Evolutionary conservation across 805 yeast genomes (phyloP), one percentile per base, ranked within the genome.

Genomic region (Sugiyamaella qingdaonensis): DNA sequence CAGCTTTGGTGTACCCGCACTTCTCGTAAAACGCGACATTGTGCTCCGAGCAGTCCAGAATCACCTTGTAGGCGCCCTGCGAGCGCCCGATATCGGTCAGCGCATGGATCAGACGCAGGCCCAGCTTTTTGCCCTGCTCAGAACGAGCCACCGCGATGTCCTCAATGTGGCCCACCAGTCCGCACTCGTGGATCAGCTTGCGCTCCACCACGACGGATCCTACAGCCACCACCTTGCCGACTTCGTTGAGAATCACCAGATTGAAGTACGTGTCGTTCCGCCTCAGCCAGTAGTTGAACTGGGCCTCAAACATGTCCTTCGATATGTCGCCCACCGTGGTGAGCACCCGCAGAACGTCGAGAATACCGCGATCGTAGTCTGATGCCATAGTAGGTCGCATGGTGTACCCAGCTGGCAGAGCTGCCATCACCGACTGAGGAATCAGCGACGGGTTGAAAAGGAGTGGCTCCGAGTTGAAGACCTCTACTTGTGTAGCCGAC

Each of bases 131-230:
- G 5, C 99, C 99, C 64, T 91, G 97, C 65, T 87, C 87, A 16
- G 76, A 71, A 31, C 68, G 65, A 16, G 82, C 76, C 2, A 92
- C 95, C 0, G 97, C 85, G 56, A 92, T 92, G 67, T 92, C 99
- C 65, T 92, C 99, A 58, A 92, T 86, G 71, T 92, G 98, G 1
- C 98, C 98, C 3, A 88, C 95, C 49, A 77, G 69, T 0, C 96
- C 95, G 67, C 94, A 82, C 37, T 73, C 80, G 69, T 92, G 99
- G 57, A 94, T 89, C 57, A 71, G 65, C 68, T 92, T 92, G 48
- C 77, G 78, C 68, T 92, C 99, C 7, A 94, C 73, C 10, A 94
- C 63, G 11, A 92, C 71, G 66, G 86, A 82, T 0, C 98, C 98
- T 0, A 90, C 81, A 2, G 95, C 97, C 0, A 88, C 95, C 10